Conservation (phyloP, 345 rosid genomes). For the Nephelium lappaceum region DNA sequence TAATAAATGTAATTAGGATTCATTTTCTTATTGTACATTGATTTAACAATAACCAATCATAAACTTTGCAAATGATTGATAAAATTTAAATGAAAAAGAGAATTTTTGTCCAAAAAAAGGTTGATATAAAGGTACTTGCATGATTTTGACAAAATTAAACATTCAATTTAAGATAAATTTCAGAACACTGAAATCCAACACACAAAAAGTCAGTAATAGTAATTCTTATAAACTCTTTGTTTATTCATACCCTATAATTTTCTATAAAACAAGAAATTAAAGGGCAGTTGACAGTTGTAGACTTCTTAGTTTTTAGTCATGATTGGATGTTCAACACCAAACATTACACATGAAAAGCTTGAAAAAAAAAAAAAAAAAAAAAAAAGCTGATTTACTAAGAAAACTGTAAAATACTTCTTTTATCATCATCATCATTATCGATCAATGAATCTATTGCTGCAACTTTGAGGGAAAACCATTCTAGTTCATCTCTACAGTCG, state of each 20-base stretch:
- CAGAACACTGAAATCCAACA: background rate
- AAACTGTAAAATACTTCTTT: background rate
- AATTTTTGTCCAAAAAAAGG: no score
- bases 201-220: background rate
- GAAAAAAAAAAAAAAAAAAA: background rate
- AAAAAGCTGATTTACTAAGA: background rate
- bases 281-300: background rate
- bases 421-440: background rate
- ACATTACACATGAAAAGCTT: no score
- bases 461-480: background rate
- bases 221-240: no score
- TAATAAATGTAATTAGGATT: no score
- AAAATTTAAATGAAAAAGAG: no score
- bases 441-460: background rate
- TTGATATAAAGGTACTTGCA: no score
- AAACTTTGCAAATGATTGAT: no score
- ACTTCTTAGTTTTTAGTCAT: background rate
- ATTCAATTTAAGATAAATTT: no score
- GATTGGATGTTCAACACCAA: background rate
- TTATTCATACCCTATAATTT: background rate
- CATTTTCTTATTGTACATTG: no score
- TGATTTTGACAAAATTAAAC: no score
- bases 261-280: background rate
- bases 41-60: no score
- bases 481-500: constrained; percentile 28